phyloP scores from a whole-genome alignment of 495 filamentous ascomycete species.

The Daldinia caldariorum region DNA sequence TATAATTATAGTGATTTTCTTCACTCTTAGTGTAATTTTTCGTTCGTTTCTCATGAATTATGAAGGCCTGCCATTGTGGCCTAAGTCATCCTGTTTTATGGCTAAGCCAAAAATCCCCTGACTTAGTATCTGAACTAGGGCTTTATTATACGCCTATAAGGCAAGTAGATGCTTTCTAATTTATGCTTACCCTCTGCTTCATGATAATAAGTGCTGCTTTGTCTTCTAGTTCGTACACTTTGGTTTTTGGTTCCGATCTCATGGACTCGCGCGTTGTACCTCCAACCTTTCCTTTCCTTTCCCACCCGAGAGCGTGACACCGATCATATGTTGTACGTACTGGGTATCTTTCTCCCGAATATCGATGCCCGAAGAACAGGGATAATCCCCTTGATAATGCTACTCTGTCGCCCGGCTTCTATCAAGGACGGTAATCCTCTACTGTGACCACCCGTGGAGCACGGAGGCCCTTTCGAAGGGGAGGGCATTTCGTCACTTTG shows the following conservation, averaged over 20 bases:
- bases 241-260: not conserved
- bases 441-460: slow-evolving; percentile 29
- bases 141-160: too few relatives aligned
- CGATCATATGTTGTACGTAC: slow-evolving; percentile 30
- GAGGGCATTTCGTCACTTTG: not conserved
- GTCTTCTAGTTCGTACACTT: too few relatives aligned
- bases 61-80: too few relatives aligned
- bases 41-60: too few relatives aligned
- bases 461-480: not conserved
- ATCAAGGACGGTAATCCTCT: slow-evolving; percentile 32
- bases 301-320: slow-evolving; percentile 33
- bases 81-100: too few relatives aligned
- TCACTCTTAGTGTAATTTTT: too few relatives aligned
- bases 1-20: too few relatives aligned
- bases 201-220: too few relatives aligned
- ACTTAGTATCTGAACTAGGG: too few relatives aligned
- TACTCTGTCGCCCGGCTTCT: slow-evolving; percentile 34
- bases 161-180: too few relatives aligned
- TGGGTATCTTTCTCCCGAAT: slow-evolving; percentile 28
- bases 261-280: not conserved
- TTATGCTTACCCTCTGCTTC: too few relatives aligned
- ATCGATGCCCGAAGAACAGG: slow-evolving; percentile 33
- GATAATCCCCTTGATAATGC: slow-evolving; percentile 27
- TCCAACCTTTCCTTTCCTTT: slow-evolving; percentile 1
- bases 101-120: too few relatives aligned